Evolutionary conservation across 257 asterid genomes (phyloP), one percentile per base, ranked within the genome.

Genomic region (Euphrasia confusa): DNA sequence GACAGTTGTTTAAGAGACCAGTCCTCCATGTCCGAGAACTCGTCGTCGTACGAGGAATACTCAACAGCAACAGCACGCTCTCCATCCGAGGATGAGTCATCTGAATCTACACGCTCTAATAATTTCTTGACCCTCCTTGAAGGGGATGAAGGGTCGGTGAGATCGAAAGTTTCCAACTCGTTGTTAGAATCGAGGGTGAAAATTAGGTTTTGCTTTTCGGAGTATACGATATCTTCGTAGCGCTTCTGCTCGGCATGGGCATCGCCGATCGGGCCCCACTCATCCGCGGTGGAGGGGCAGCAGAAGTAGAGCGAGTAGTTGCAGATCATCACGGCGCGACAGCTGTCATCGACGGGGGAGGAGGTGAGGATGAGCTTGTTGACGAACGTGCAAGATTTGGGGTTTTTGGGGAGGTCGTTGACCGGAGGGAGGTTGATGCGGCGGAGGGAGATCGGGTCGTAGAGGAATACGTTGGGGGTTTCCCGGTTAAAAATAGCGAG

Each of bases 381-480:
- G 6, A 45, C 52, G 52, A 45, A 2, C 18, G 2, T 5, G 15
- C 3, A 4, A 17, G 5, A 45, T 1, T 8, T 33, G 9, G 35
- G 12, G 5, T n/a, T 3, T 21, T 21, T 21, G 0, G 44, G 10
- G 13, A 24, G 24, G 44, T 42, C 9, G 10, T 58, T 24, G 7
- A 58, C 6, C 11, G 44, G 17, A 10, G 63, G 63, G 10, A 58
- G 48, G 18, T 58, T 58, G 13, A 58, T 58, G 63, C 18, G 24
- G 2, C 63, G 63, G 48, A 8, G 45, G 27, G 63, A 28, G 26
- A 58, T n/a, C 12, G 63, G 45, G 63, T 58, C 1, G 18, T 15
- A 58, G 47, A 58, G 47, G 7, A 32, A 58, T 2, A 28, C 24
- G 9, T 30, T 48, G 63, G 6, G 2, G 4, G n/a, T 33, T 47